These are phyloP conservation scores for Cercospora zeina DNA, from an alignment of 2,329 filamentous ascomycete genomes.

Conservation along the genomic window DNA sequence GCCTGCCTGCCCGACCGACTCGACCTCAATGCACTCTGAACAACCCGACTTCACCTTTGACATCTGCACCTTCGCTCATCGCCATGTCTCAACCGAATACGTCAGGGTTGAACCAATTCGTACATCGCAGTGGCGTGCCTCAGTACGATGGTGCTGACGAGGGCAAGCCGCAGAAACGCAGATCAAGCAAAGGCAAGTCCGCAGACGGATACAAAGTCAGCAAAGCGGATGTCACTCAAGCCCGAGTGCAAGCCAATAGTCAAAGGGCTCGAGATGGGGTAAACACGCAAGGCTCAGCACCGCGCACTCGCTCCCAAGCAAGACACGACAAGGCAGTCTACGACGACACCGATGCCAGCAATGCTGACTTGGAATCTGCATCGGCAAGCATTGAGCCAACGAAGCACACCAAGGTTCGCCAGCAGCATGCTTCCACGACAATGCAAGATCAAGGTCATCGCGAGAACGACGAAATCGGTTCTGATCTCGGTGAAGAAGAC, in stretches of 20 bases:
- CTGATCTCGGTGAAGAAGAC: neutral
- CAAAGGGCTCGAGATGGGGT: neutral
- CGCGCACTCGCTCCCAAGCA: neutral
- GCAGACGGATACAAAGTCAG: slow-evolving; percentile 1
- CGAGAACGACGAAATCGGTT: neutral
- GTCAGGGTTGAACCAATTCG: slow-evolving; percentile 15
- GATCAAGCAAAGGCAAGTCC: neutral
- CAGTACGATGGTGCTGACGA: slow-evolving; percentile 9
- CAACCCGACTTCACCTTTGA: neutral
- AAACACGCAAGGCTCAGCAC: neutral
- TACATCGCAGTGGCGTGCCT: slow-evolving; percentile 14
- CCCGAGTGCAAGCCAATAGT: slow-evolving; percentile 2
- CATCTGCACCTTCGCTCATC: neutral
- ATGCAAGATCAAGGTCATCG: neutral
- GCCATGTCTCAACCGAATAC: neutral
- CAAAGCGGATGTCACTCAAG: neutral
- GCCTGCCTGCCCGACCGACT: neutral
- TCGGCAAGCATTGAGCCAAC: slow-evolving; percentile 2
- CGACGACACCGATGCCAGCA: slow-evolving; percentile 23
- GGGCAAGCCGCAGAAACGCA: neutral
- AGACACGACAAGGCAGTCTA: neutral
- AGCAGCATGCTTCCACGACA: neutral
- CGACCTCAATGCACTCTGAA: neutral
- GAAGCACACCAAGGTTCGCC: neutral
- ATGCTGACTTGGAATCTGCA: slow-evolving; percentile 16